Conservation (phyloP, 148 eudicot genomes). For the Cornus kousa region DNA sequence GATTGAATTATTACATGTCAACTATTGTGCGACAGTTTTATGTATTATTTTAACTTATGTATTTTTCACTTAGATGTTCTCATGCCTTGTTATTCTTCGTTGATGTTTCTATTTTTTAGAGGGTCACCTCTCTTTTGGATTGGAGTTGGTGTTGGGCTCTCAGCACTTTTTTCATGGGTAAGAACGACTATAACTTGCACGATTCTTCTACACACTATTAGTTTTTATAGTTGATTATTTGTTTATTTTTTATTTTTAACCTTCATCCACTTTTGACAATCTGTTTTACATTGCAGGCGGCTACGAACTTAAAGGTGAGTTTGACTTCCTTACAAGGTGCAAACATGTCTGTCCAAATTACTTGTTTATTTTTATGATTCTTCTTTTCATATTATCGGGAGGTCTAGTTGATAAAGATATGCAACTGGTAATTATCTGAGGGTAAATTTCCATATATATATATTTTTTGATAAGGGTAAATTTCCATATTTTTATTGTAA, state of each 20-base stretch:
- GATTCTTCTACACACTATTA: not conserved
- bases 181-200: conserved; percentile 16
- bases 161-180: conserved; percentile 82
- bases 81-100: conserved; percentile 2
- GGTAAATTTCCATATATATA: not conserved
- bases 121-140: conserved; percentile 96
- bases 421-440: not conserved
- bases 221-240: not conserved
- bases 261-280: conserved; percentile 7
- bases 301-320: conserved; percentile 69
- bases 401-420: not conserved
- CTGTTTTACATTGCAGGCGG: conserved; percentile 40
- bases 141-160: conserved; percentile 90
- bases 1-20: not conserved
- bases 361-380: not conserved
- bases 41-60: not conserved
- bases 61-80: not conserved
- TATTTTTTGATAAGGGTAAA: no score
- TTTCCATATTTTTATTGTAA: not conserved
- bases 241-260: not conserved
- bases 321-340: not conserved
- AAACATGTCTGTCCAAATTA: not conserved
- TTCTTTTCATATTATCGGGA: not conserved
- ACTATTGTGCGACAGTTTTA: not conserved
- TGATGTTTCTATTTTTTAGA: conserved; percentile 41